phyloP scores from a whole-genome alignment of 2,329 filamentous ascomycete species.

The Blastomyces silverae region DNA sequence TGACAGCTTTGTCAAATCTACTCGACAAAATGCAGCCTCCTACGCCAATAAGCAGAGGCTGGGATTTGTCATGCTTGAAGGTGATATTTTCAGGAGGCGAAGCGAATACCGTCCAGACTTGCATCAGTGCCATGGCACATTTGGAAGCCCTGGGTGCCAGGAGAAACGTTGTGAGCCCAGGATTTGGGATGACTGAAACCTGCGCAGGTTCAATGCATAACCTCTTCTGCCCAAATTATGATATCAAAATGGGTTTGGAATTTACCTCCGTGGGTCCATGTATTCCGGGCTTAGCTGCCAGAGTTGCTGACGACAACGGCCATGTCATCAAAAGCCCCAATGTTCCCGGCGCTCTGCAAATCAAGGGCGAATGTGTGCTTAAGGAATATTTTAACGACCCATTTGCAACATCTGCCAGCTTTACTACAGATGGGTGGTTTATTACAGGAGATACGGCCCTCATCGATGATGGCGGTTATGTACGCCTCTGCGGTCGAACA shows the following conservation, averaged over 20 bases:
- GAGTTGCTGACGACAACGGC: slow-evolving; percentile 27
- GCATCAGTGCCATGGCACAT: slow-evolving; percentile 26
- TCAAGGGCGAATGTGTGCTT: slow-evolving; percentile 33
- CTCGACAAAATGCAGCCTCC: slow-evolving; percentile 12
- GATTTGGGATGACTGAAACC: slow-evolving; percentile 50
- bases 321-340: slow-evolving; percentile 26
- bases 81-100: slow-evolving; percentile 41
- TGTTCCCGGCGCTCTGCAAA: slow-evolving; percentile 29
- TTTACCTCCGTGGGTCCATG: slow-evolving; percentile 38
- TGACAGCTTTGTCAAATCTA: slow-evolving; percentile 18
- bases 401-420: slow-evolving; percentile 19
- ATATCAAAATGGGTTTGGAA: slow-evolving; percentile 26
- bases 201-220: slow-evolving; percentile 47
- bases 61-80: slow-evolving; percentile 30
- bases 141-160: slow-evolving; percentile 33
- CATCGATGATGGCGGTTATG: slow-evolving; percentile 34
- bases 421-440: slow-evolving; percentile 26
- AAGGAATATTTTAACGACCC: slow-evolving; percentile 22
- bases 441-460: slow-evolving; percentile 23
- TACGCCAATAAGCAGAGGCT: slow-evolving; percentile 11
- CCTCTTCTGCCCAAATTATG: slow-evolving; percentile 37
- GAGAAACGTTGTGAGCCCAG: slow-evolving; percentile 35
- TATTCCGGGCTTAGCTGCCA: slow-evolving; percentile 29
- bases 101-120: slow-evolving; percentile 40
- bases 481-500: slow-evolving; percentile 36